Conservation (phyloP, 2,329 filamentous ascomycete species). For the Microcyclosporella mali region DNA sequence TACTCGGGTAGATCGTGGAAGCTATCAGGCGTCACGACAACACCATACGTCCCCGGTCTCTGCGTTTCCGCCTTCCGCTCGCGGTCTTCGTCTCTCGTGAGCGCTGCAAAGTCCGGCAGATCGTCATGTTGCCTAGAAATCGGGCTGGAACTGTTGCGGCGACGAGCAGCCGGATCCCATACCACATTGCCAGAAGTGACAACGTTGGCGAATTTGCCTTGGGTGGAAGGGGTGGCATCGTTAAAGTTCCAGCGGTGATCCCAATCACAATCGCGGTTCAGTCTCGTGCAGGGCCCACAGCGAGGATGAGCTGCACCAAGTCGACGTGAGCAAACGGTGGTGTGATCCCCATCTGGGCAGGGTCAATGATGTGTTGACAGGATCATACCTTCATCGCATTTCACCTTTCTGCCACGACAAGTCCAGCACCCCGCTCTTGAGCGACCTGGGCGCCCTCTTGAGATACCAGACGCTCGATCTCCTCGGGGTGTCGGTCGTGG, state of each 20-base stretch:
- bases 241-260: conserved; percentile 44
- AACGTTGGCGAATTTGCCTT: conserved; percentile 37
- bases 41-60: conserved; percentile 50
- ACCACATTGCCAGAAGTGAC: conserved; percentile 47
- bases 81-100: conserved; percentile 53
- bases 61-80: conserved; percentile 50
- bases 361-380: not conserved
- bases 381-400: conserved; percentile 33
- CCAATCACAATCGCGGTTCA: conserved; percentile 54
- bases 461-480: conserved; percentile 9
- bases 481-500: conserved; percentile 21
- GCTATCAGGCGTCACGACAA: conserved; percentile 50
- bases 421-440: conserved; percentile 50
- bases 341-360: no score
- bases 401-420: conserved; percentile 35
- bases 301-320: conserved; percentile 6
- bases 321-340: conserved; percentile 1
- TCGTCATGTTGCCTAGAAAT: conserved; percentile 35
- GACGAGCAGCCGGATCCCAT: conserved; percentile 42
- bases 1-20: conserved; percentile 50
- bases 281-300: conserved; percentile 46
- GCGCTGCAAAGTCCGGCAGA: conserved; percentile 48
- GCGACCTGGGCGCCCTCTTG: conserved; percentile 35
- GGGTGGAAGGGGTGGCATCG: conserved; percentile 31
- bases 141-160: conserved; percentile 5